Percentiles rank a stretch among this genome's conserved stretches.
phyloP scores from a whole-genome alignment of 2,329 filamentous ascomycete species.

The Trichoderma breve region DNA sequence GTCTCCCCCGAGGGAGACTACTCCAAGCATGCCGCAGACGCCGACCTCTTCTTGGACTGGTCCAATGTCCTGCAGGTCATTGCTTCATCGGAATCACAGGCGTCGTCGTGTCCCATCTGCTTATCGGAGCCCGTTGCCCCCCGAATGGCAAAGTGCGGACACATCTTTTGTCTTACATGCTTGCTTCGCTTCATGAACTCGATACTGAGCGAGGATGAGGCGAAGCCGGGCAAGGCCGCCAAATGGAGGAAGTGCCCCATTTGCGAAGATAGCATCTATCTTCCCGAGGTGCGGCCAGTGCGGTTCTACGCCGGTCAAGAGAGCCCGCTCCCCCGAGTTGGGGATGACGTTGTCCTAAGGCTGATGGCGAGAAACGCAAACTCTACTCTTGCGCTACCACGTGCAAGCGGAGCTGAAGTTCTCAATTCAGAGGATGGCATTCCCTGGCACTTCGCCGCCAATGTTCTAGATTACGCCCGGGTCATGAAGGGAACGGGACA shows the following conservation, averaged over 20 bases:
- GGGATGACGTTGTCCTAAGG: slow-evolving; percentile 84
- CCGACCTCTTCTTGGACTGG: slow-evolving; percentile 90
- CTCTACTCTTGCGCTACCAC: slow-evolving; percentile 83
- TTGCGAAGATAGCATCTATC: slow-evolving; percentile 89
- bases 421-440: slow-evolving; percentile 71
- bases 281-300: slow-evolving; percentile 85
- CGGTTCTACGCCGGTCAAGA: slow-evolving; percentile 91
- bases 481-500: slow-evolving; percentile 91
- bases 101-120: slow-evolving; percentile 89
- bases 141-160: slow-evolving; percentile 94
- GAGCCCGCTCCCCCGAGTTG: slow-evolving; percentile 72
- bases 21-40: slow-evolving; percentile 74
- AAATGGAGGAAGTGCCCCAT: slow-evolving; percentile 96
- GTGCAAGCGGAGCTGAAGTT: slow-evolving; percentile 71
- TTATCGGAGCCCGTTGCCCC: slow-evolving; percentile 89
- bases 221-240: slow-evolving; percentile 64
- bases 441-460: slow-evolving; percentile 92
- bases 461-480: slow-evolving; percentile 89
- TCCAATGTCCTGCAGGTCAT: slow-evolving; percentile 85
- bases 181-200: slow-evolving; percentile 95
- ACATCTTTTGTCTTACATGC: slow-evolving; percentile 94
- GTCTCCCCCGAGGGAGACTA: slow-evolving; percentile 82
- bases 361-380: slow-evolving; percentile 77
- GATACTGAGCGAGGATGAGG: slow-evolving; percentile 67
- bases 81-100: slow-evolving; percentile 84